Base-by-base conservation (phyloP, 1,284 basidiomycete genomes). In the Puccinia coronata region DNA sequence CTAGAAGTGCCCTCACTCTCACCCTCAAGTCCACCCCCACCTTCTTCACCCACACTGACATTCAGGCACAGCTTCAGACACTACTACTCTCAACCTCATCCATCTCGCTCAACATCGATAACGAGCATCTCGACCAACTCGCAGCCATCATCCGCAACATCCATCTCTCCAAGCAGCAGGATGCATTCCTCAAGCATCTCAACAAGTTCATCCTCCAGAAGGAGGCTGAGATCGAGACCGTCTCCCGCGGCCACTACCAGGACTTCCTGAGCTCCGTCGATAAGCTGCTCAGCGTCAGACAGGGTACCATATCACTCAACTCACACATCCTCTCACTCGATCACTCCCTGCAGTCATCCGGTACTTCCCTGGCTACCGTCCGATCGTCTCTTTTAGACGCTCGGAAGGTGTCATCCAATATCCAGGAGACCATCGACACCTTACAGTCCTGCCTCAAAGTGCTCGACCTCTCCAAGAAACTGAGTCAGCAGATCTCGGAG, bases 231-330 rank as follows among this genome's bases (percentile, higher is more conserved):
- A 99, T 99, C 85, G 94, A 98, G 88, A 91, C 90, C 82, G 95
- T 98, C 87, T 99, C 97, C 87, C 91, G 92, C 82, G 92, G 93
- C 84, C 98, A 98, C 86, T 98, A 99, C 86, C 94, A 89, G 88
- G 97, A 99, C 86, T 99, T 99, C 86, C 95, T 98, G 34, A 92
- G 92, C 31, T 97, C 96, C 11, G 95, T 98, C 12, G 95, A 95
- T 47, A 98, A 95, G 4, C 89, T 99, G 78, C 92, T 98, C 86
- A 93, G 92, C 70, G 95, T 99, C 85, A 92, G 98, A 84, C 94
- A 89, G 74, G 89, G 89, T 0, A 90, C 89, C 0, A 88, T 88
- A 0, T 87, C 88, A 65, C 85, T 90, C 18, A 87, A 88, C 71
- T 87, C 89, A 65, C 86, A 88, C 31, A 89, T 90, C 80, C 88